phyloP scores from a whole-genome alignment of 2,329 filamentous ascomycete species.

The Alternaria sp. region DNA sequence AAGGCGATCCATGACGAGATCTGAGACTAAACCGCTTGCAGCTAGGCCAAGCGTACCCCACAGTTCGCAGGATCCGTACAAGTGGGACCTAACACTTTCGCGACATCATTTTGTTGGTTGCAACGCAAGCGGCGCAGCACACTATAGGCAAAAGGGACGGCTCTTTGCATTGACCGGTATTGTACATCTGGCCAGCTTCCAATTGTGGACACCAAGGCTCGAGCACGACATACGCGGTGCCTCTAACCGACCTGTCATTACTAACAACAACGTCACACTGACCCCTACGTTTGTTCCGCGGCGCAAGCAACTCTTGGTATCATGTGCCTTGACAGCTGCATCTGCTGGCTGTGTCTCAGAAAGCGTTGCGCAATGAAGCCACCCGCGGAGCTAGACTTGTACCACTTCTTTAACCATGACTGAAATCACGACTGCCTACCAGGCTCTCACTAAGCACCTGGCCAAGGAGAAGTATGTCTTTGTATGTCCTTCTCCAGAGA shows the following conservation, averaged over 20 bases:
- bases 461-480: conserved; percentile 25
- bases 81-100: background rate
- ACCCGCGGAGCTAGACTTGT: conserved; percentile 10
- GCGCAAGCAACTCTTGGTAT: background rate
- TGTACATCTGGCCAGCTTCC: background rate
- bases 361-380: conserved; percentile 2
- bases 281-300: conserved; percentile 20
- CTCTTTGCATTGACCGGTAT: background rate
- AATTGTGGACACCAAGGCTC: conserved; percentile 2
- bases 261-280: conserved; percentile 28
- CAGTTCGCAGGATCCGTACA: background rate
- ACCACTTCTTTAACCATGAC: conserved; percentile 16
- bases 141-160: background rate
- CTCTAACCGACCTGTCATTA: conserved; percentile 3
- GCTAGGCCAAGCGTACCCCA: conserved; percentile 14
- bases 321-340: conserved; percentile 1
- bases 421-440: conserved; percentile 19
- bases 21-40: conserved; percentile 7
- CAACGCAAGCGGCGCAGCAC: background rate
- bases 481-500: conserved; percentile 34
- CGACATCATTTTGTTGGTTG: conserved; percentile 1
- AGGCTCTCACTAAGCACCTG: conserved; percentile 25
- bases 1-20: conserved; percentile 7
- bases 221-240: conserved; percentile 2
- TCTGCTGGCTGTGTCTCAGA: background rate